Base-by-base conservation (phyloP, 2,329 filamentous ascomycete species). In the Aspergillus sp. region DNA sequence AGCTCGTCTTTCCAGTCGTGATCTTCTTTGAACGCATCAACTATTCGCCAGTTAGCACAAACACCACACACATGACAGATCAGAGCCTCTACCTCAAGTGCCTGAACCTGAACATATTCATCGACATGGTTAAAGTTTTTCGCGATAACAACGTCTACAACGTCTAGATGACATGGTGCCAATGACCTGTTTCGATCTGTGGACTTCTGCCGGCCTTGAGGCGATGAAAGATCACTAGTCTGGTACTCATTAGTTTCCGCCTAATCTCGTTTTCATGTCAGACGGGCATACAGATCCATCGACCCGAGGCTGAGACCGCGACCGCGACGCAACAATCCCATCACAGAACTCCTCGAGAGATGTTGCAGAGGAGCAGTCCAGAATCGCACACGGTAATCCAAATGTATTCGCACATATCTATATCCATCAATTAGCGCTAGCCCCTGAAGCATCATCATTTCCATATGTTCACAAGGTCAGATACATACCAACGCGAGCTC, bases 131-230 rank as follows among this genome's bases (percentile, higher is more conserved):
- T 82, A 44, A 97, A 79, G 61, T 94, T 81, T 55, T 82, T 85
- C 2, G 86, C 87, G 44, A 98, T 78, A 26, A 97, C 75, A 7
- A 96, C 75, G 67, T 94, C 89, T 52, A 88, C 85, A 53, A 94
- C 86, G 45, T 74, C 74, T 42, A 69, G 70, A 48, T 79, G 75
- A n/a, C 53, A 49, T 5, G 5, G 12, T 5, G 26, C 27, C 26
- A 39, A 8, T 8, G 53, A 53, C 43, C 55, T 61, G 44, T 47
- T 50, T 29, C 52, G 46, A 30, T 57, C 56, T 29, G 50, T 48
- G 43, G 50, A 40, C 41, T 53, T 40, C 45, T 49, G 29, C 52
- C 51, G n/a, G 56, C 57, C 30, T 26, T 39, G 44, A 9, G 29
- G 19, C 6, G 3, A n/a, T 10, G 58, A 55, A 9, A 53, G 29